Base-by-base conservation (phyloP, 768 basidiomycete species). In the Termitomyces bulborhizus region DNA sequence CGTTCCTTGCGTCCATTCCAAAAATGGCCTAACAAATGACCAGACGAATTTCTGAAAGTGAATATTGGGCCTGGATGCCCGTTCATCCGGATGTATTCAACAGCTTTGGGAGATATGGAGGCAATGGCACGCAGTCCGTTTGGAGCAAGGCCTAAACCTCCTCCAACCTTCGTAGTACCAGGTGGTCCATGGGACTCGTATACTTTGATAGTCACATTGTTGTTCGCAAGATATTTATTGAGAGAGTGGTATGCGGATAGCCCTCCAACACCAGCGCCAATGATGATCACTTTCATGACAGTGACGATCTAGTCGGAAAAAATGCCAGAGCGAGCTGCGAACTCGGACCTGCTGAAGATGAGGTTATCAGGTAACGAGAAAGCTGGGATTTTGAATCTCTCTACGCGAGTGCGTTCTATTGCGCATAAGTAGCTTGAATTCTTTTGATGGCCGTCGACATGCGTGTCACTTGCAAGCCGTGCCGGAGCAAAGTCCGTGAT, bases 91-190 rank as follows among this genome's bases (percentile, higher is more conserved):
- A 74, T 69, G 32, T 69, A 68, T 9, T 62, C 56, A n/a, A 64
- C 61, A 3, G 72, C 69, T 8, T 57, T 60, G 3, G 64, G 63
- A 9, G 66, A 66, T 21, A 74, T 56, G 2, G 63, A 60, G 6
- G 63, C 59, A 15, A 76, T 66, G 27, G 72, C 69, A 7, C 73
- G 69, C 8, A 71, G 64, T 16, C 73, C 73, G 43, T 76, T 74
- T 1, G 74, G 72, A 26, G 71, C 69, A 16, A 76, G 66, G 0
- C 73, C 71, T 12, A 74, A 64, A 7, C 71, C 73, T 7, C 72
- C 73, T 12, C 73, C 71, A 18, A 73, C 53, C 44, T 60, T 62
- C 18, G 63, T 62, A 3, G 66, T 65, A 12, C 65, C 62, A 9
- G 68, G 65, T 11, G 65, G 66, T 40, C 65, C 55, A 54, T 71